Evolutionary conservation across 108 stramenopile genomes (phyloP).

Genomic region (Nitzschia sp.): DNA sequence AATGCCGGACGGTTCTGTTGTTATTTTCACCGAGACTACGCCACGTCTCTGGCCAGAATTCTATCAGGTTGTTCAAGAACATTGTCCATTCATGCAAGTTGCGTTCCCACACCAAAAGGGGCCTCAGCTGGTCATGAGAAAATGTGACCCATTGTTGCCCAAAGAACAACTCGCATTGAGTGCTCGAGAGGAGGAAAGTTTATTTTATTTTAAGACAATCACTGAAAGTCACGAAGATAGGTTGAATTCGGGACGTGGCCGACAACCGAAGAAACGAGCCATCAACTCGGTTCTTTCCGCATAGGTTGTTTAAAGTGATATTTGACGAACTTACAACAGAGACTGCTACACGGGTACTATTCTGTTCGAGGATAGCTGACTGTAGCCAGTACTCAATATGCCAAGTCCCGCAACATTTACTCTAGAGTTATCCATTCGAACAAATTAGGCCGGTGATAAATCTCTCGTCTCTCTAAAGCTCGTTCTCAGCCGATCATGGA

Average conservation of each 20-base stretch:
- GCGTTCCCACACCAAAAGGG: not conserved
- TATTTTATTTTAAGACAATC: slow-evolving; percentile 1
- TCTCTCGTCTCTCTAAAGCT: not conserved
- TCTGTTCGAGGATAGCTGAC: too few species aligned
- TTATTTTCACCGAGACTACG: slow-evolving; percentile 57
- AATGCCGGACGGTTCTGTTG: slow-evolving; percentile 37
- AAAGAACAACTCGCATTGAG: not conserved
- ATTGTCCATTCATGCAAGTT: slow-evolving; percentile 8
- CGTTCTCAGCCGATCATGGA: not conserved
- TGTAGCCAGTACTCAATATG: too few species aligned
- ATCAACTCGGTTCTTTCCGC: not conserved
- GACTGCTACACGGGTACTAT: too few species aligned
- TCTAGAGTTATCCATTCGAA: too few species aligned
- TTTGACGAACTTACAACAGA: too few species aligned
- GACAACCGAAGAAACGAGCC: slow-evolving; percentile 17
- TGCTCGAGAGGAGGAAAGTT: not conserved
- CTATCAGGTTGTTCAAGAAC: slow-evolving; percentile 3
- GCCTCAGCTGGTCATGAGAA: not conserved
- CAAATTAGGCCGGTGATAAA: too few species aligned
- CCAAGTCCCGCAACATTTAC: too few species aligned
- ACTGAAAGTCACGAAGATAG: slow-evolving; percentile 4
- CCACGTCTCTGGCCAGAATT: slow-evolving; percentile 70
- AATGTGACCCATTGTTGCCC: too few species aligned
- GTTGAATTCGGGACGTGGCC: slow-evolving; percentile 14
- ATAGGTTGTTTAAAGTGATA: too few species aligned